A percentile compares a stretch with the other conserved stretches of the same genome.
Conservation (phyloP, 2,329 filamentous ascomycete species). For the Salinomyces thailandicus region DNA sequence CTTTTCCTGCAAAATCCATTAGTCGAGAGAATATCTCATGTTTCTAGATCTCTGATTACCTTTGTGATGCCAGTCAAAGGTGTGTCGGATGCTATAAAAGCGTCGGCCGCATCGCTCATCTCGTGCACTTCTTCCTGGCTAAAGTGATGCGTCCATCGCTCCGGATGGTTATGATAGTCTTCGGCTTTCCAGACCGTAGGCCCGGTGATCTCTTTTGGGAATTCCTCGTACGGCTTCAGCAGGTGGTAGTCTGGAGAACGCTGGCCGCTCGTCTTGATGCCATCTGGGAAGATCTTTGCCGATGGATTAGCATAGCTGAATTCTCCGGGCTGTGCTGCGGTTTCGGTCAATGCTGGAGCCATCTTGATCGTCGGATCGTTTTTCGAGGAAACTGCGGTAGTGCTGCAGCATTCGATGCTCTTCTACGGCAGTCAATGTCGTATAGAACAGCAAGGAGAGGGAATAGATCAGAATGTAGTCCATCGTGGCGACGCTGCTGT, state of each 20-base stretch:
- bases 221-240: conserved; percentile 56
- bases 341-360: conserved; percentile 12
- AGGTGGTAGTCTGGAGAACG: conserved; percentile 56
- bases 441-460: conserved; percentile 13
- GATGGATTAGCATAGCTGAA: conserved; percentile 19
- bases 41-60: conserved; percentile 15
- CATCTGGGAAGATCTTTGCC: conserved; percentile 48
- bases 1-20: conserved; percentile 30
- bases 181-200: conserved; percentile 57
- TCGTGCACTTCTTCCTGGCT: conserved; percentile 56
- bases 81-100: conserved; percentile 53
- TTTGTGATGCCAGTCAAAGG: conserved; percentile 63
- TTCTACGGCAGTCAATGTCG: conserved; percentile 4
- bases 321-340: conserved; percentile 9
- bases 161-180: conserved; percentile 52
- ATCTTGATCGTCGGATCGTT: conserved; percentile 3
- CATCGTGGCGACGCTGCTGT: conserved; percentile 4
- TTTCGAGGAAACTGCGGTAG: background rate
- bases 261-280: conserved; percentile 62
- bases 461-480: conserved; percentile 14
- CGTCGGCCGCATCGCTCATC: conserved; percentile 55
- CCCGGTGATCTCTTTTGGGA: conserved; percentile 61
- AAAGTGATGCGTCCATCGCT: conserved; percentile 64
- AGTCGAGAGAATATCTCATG: background rate
- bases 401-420: background rate